Evolutionary conservation across 768 basidiomycete genomes (phyloP).

Genomic region (Suillus brevipes): DNA sequence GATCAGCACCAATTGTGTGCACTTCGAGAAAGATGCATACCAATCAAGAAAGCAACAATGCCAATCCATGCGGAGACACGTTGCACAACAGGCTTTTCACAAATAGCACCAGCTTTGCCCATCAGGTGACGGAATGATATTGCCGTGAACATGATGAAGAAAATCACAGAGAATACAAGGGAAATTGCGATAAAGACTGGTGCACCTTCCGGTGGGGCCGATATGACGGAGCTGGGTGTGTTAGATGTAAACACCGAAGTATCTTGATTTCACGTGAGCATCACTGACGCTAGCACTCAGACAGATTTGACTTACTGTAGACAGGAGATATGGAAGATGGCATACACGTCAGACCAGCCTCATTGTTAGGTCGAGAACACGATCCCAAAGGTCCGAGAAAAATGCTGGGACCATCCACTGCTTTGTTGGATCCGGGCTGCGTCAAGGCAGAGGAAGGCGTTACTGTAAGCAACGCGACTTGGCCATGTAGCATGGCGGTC

Average conservation of each 20-base stretch:
- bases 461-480: slow-evolving; percentile 66
- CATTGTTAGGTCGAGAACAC: slow-evolving; percentile 54
- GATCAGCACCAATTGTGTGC: slow-evolving; percentile 4
- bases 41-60: slow-evolving; percentile 72
- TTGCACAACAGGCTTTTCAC: slow-evolving; percentile 61
- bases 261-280: slow-evolving; percentile 41
- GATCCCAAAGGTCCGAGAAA: slow-evolving; percentile 73
- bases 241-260: slow-evolving; percentile 59
- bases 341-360: slow-evolving; percentile 56
- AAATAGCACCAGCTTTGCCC: slow-evolving; percentile 46
- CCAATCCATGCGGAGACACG: slow-evolving; percentile 71
- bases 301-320: slow-evolving; percentile 52
- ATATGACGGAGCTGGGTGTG: slow-evolving; percentile 54
- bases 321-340: slow-evolving; percentile 51
- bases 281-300: not conserved
- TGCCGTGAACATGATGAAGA: slow-evolving; percentile 65
- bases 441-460: slow-evolving; percentile 52
- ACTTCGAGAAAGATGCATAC: slow-evolving; percentile 34
- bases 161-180: slow-evolving; percentile 54
- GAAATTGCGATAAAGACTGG: slow-evolving; percentile 65
- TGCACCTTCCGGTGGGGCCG: slow-evolving; percentile 60
- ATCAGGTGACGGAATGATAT: slow-evolving; percentile 68
- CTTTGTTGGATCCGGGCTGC: slow-evolving; percentile 30
- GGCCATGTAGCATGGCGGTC: slow-evolving; percentile 53
- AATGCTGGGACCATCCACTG: slow-evolving; percentile 66